Percentiles rank a stretch among this genome's conserved stretches.
phyloP scores from a whole-genome alignment of 1,284 basidiomycete genomes.

The Moesziomyces globuligerus region DNA sequence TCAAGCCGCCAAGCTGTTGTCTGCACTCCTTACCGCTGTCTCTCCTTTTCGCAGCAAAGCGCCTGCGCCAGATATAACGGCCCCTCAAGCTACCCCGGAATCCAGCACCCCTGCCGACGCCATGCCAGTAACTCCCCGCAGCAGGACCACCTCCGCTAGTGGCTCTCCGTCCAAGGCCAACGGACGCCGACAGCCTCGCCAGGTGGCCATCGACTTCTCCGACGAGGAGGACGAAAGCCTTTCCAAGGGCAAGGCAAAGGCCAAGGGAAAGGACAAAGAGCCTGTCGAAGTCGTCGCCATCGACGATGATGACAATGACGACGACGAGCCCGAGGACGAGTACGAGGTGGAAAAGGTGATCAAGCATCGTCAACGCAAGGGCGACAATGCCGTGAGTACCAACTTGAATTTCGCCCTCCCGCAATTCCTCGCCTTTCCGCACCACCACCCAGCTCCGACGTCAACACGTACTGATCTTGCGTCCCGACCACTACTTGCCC shows the following conservation, averaged over 20 bases:
- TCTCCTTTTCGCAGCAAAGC: slow-evolving; percentile 28
- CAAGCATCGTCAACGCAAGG: slow-evolving; percentile 22
- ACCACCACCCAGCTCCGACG: not conserved
- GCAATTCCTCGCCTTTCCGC: not conserved
- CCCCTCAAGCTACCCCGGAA: not conserved
- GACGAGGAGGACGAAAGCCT: slow-evolving; percentile 25
- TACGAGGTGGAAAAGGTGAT: slow-evolving; percentile 46
- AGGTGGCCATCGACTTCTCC: slow-evolving; percentile 14
- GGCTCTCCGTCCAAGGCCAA: slow-evolving; percentile 25
- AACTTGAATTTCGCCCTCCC: not conserved
- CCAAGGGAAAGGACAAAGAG: not conserved
- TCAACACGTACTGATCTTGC: no score
- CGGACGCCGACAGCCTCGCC: slow-evolving; percentile 5
- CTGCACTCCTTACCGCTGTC: slow-evolving; percentile 14
- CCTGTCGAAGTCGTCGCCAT: slow-evolving; percentile 11
- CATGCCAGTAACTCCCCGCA: slow-evolving; percentile 24
- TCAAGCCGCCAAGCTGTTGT: slow-evolving; percentile 21
- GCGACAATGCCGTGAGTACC: slow-evolving; percentile 20
- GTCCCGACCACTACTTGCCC: no score
- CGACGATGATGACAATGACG: slow-evolving; percentile 29
- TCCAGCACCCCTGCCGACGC: not conserved
- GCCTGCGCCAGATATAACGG: not conserved
- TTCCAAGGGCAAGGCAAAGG: slow-evolving; percentile 6
- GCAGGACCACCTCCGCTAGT: slow-evolving; percentile 23
- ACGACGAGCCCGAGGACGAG: slow-evolving; percentile 27